These are phyloP conservation scores for Amanita brunnescens DNA, from an alignment of 768 basidiomycete species.

Conservation along the genomic window DNA sequence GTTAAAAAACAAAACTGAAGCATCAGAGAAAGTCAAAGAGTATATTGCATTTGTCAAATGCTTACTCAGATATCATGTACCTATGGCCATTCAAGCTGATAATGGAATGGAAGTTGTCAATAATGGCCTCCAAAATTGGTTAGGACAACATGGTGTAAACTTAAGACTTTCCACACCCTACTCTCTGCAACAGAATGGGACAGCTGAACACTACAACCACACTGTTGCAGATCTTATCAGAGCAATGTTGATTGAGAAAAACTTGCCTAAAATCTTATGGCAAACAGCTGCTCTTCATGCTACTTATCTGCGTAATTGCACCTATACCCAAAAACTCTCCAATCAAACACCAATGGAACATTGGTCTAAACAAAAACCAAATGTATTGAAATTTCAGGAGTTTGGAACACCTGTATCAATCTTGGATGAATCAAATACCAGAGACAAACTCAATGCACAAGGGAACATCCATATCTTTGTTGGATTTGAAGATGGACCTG, in stretches of 20 bases:
- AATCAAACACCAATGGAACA: neutral
- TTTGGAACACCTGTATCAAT: neutral
- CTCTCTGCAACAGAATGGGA: constrained; percentile 1
- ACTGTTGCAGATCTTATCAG: neutral
- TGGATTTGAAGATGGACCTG: no score
- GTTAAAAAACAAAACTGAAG: neutral
- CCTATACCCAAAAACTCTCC: neutral
- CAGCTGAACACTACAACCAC: neutral
- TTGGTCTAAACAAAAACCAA: neutral
- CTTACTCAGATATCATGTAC: neutral
- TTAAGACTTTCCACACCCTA: neutral
- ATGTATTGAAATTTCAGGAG: neutral
- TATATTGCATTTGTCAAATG: neutral
- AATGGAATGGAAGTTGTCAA: constrained; percentile 1
- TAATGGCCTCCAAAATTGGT: neutral
- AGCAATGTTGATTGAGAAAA: neutral
- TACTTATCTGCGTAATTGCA: neutral
- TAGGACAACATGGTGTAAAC: neutral
- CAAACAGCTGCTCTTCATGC: neutral
- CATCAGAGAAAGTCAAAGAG: neutral
- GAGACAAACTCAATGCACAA: neutral
- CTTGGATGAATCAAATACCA: neutral
- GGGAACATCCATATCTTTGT: neutral
- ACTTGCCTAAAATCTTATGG: constrained; percentile 1
- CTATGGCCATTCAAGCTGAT: neutral